These are phyloP conservation scores for Penicillium carneum DNA, from an alignment of 2,329 filamentous ascomycete genomes.

Conservation along the genomic window DNA sequence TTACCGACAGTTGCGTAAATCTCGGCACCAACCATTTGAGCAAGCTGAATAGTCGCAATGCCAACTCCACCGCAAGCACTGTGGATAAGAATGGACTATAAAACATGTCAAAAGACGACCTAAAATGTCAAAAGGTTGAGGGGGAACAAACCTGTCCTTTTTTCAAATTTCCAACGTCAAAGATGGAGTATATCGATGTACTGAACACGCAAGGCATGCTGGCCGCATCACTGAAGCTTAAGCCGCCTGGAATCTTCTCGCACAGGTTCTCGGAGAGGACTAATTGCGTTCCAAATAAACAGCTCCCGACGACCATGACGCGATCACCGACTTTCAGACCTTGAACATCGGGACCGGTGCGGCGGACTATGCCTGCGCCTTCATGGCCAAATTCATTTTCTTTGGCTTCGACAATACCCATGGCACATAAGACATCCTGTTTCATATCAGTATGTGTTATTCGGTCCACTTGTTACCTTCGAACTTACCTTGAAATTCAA, in stretches of 20 bases:
- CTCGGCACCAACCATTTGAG: slow-evolving; percentile 34
- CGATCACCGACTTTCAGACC: slow-evolving; percentile 34
- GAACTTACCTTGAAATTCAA: slow-evolving; percentile 38
- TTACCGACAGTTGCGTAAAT: slow-evolving; percentile 39
- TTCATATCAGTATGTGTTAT: background rate
- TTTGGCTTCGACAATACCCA: slow-evolving; percentile 22
- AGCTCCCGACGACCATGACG: slow-evolving; percentile 29
- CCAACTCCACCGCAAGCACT: slow-evolving; percentile 40
- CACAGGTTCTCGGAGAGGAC: slow-evolving; percentile 26
- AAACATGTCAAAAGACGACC: background rate
- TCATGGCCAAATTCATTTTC: slow-evolving; percentile 34
- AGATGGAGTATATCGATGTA: slow-evolving; percentile 34
- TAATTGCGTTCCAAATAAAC: slow-evolving; percentile 20
- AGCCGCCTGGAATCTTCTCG: slow-evolving; percentile 22
- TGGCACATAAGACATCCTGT: slow-evolving; percentile 29
- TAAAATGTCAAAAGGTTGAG: background rate
- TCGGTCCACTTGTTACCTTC: too few relatives aligned
- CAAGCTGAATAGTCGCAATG: slow-evolving; percentile 37
- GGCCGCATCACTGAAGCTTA: slow-evolving; percentile 32
- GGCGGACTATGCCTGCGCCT: slow-evolving; percentile 32
- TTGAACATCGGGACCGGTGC: slow-evolving; percentile 31
- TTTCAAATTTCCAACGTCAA: slow-evolving; percentile 34
- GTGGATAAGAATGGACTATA: slow-evolving; percentile 40
- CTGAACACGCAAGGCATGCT: slow-evolving; percentile 32
- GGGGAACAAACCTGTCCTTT: slow-evolving; percentile 29